These are phyloP conservation scores for Tetrapisispora pingtungensis DNA, from an alignment of 805 yeast species.

Conservation along the genomic window DNA sequence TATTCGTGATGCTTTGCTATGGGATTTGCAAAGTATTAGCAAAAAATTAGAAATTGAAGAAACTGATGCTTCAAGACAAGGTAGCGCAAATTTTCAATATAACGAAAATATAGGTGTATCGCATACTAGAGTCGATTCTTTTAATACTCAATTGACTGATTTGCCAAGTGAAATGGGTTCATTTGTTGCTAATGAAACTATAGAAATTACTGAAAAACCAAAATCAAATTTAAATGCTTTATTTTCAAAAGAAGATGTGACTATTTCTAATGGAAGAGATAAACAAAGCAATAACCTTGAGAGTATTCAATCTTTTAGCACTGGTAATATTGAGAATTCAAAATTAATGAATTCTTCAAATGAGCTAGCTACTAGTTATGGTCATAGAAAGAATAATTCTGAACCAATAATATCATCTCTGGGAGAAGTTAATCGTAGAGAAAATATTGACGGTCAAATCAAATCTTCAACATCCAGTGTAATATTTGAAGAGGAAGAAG, in stretches of 20 bases:
- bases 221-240: background rate
- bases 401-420: background rate
- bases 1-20: constrained; percentile 25
- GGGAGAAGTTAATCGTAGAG: background rate
- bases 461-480: constrained; percentile 3
- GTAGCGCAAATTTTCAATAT: constrained; percentile 1
- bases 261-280: too few relatives aligned
- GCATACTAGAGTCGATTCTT: background rate
- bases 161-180: constrained; percentile 5
- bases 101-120: background rate
- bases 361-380: too few relatives aligned
- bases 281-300: background rate
- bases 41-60: background rate
- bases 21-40: constrained; percentile 22
- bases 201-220: background rate
- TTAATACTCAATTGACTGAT: constrained; percentile 10
- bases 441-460: background rate
- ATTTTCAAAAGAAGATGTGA: constrained; percentile 1
- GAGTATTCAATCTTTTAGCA: background rate
- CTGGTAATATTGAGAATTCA: background rate
- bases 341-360: background rate
- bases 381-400: background rate
- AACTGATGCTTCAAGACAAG: background rate
- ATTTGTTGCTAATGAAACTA: background rate
- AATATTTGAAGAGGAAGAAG: constrained; percentile 14